Percentiles rank a stretch among this genome's conserved stretches.
Conservation (phyloP, 2,329 filamentous ascomycete species). For the Talaromyces pinophilus region DNA sequence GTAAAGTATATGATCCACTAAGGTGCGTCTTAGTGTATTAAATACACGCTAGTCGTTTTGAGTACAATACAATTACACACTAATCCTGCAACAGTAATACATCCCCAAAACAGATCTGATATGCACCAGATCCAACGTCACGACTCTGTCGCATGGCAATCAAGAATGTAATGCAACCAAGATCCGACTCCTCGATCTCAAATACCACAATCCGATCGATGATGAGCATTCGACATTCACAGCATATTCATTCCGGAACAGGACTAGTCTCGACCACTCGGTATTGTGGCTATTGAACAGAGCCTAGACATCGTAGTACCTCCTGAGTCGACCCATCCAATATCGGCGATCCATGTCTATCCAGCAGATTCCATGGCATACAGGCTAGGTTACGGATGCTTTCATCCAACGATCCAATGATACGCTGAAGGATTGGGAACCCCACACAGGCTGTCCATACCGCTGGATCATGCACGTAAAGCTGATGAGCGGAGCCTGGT, state of each 20-base stretch:
- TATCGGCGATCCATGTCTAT: neutral
- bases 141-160: conserved; percentile 2
- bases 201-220: neutral
- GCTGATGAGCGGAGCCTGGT: neutral
- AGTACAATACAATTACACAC: neutral
- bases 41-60: neutral
- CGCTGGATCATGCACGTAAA: conserved; percentile 8
- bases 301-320: neutral
- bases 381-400: neutral
- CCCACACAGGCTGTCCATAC: neutral
- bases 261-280: neutral
- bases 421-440: neutral
- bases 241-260: neutral
- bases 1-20: neutral
- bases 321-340: neutral
- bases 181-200: conserved; percentile 1
- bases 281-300: neutral
- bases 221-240: neutral
- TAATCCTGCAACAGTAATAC: neutral
- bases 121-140: neutral
- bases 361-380: neutral
- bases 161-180: neutral
- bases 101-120: neutral
- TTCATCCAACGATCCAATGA: neutral
- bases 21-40: neutral